phyloP scores from a whole-genome alignment of 2,329 filamentous ascomycete genomes.

The Diaporthe destruens region DNA sequence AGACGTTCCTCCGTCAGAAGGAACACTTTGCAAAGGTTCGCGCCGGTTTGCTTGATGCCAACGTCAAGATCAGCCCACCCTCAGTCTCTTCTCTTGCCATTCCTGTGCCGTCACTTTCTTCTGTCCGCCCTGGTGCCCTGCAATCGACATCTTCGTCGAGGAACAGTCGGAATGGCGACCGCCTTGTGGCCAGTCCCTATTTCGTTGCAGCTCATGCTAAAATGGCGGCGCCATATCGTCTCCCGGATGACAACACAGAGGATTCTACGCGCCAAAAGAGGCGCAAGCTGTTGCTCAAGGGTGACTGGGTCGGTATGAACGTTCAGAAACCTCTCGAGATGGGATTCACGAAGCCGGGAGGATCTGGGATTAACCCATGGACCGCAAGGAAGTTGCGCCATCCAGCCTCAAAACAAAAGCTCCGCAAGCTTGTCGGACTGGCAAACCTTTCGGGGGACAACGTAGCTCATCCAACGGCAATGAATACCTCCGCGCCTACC shows the following conservation, averaged over 20 bases:
- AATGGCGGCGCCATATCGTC: background rate
- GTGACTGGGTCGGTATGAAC: constrained; percentile 52
- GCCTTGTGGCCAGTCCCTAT: constrained; percentile 29
- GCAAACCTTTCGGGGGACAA: constrained; percentile 4
- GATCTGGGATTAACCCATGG: constrained; percentile 43
- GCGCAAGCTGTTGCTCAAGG: constrained; percentile 48
- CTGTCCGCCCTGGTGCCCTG: constrained; percentile 27
- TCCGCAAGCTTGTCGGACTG: constrained; percentile 36
- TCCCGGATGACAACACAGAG: background rate
- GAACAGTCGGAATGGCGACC: constrained; percentile 33
- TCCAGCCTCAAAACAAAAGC: constrained; percentile 34
- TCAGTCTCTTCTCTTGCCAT: constrained; percentile 48
- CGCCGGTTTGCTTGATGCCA: constrained; percentile 48
- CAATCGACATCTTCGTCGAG: constrained; percentile 38
- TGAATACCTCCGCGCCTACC: constrained; percentile 16
- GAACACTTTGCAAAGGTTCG: constrained; percentile 61
- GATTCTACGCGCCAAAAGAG: constrained; percentile 46
- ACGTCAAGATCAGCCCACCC: constrained; percentile 50
- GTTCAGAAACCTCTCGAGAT: constrained; percentile 52
- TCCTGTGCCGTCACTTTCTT: constrained; percentile 43
- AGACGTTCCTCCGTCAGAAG: constrained; percentile 56
- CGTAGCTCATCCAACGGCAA: constrained; percentile 6
- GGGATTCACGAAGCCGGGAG: constrained; percentile 44
- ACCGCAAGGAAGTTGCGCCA: constrained; percentile 45
- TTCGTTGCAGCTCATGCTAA: constrained; percentile 2